Percentiles rank a stretch among this genome's conserved stretches.
These are phyloP conservation scores for Pezicula carpinea DNA, from an alignment of 2,329 filamentous ascomycete species.

Conservation along the genomic window DNA sequence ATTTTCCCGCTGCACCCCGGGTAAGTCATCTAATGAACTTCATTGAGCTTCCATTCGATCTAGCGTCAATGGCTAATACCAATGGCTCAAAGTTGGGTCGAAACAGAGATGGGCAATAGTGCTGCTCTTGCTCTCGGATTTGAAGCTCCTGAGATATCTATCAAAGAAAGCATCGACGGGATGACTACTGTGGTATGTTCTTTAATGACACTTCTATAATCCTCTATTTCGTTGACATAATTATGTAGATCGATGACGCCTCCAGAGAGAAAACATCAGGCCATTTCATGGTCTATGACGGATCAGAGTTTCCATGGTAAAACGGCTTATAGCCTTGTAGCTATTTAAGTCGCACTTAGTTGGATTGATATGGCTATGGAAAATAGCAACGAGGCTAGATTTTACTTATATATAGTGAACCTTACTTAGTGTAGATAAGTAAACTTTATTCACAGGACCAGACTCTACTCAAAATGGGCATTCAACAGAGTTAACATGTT, in stretches of 20 bases:
- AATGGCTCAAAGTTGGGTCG: constrained; percentile 24
- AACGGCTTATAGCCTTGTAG: not conserved
- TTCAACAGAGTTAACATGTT: too few relatives aligned
- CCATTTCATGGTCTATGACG: not conserved
- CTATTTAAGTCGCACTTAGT: too few relatives aligned
- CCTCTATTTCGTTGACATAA: not conserved
- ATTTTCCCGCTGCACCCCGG: constrained; percentile 22
- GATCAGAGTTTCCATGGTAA: not conserved
- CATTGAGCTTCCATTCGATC: not conserved
- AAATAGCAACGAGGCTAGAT: too few relatives aligned
- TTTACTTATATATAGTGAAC: too few relatives aligned
- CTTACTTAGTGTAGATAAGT: too few relatives aligned
- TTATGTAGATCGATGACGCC: not conserved
- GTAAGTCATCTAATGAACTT: constrained; percentile 14
- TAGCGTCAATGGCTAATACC: not conserved
- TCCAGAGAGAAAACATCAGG: not conserved
- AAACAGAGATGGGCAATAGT: constrained; percentile 36
- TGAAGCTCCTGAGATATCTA: constrained; percentile 13
- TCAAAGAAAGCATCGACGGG: constrained; percentile 17
- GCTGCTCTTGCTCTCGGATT: constrained; percentile 21
- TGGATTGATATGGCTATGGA: too few relatives aligned
- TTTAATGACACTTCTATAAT: not conserved
- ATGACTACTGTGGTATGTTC: constrained; percentile 6
- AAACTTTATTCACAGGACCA: too few relatives aligned
- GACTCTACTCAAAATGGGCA: too few relatives aligned